These are phyloP conservation scores for Gnomoniopsis sp. DNA, from an alignment of 2,329 filamentous ascomycete species.

Conservation along the genomic window DNA sequence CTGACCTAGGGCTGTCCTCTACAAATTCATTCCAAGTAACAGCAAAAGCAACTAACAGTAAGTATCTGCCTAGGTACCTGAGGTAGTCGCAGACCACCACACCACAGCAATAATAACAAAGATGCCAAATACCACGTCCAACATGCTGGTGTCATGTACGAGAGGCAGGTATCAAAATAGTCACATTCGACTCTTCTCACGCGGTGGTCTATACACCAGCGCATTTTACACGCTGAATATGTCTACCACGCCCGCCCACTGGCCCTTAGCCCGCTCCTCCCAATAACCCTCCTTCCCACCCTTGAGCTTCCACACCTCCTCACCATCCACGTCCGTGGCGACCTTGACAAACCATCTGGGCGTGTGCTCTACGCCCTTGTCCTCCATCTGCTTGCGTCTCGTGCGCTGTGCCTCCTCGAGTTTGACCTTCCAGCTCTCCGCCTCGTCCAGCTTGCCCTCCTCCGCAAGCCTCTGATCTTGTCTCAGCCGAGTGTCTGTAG, in stretches of 20 bases:
- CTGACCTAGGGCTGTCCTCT: too few relatives aligned
- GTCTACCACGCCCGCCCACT: conserved; percentile 58
- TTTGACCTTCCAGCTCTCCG: conserved; percentile 37
- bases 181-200: too few relatives aligned
- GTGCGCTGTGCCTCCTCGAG: conserved; percentile 83
- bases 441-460: conserved; percentile 28
- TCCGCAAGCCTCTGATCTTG: conserved; percentile 74
- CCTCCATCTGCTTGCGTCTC: conserved; percentile 72
- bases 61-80: too few relatives aligned
- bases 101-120: too few relatives aligned
- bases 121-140: too few relatives aligned
- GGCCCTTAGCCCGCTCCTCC: conserved; percentile 72
- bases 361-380: conserved; percentile 65
- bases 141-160: too few relatives aligned
- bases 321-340: conserved; percentile 48
- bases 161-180: too few relatives aligned
- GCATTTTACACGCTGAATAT: conserved; percentile 37
- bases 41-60: too few relatives aligned
- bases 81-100: not conserved
- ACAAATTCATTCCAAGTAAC: too few relatives aligned
- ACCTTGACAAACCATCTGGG: conserved; percentile 84
- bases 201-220: not conserved
- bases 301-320: conserved; percentile 74
- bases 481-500: conserved; percentile 78
- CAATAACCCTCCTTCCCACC: conserved; percentile 86